Conservation (phyloP, 1,284 basidiomycete species). For the Fomitopsis palustris region DNA sequence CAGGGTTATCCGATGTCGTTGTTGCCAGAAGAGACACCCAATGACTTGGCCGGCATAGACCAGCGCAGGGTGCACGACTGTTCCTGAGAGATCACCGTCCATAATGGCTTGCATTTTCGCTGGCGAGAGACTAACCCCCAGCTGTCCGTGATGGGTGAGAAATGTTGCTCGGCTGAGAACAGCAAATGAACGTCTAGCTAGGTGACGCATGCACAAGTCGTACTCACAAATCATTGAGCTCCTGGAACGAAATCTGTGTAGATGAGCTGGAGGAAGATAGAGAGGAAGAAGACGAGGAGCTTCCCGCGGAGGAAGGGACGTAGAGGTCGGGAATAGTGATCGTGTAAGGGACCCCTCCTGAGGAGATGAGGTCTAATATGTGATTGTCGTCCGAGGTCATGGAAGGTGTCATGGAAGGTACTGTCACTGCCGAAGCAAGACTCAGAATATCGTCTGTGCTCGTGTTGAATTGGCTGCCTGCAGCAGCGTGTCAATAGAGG, state of each 20-base stretch:
- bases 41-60: conserved; percentile 23
- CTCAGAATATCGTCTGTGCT: neutral
- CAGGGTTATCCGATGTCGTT: conserved; percentile 15
- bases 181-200: neutral
- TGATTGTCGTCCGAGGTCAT: neutral
- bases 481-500: neutral
- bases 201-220: neutral
- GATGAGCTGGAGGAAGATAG: neutral
- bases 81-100: conserved; percentile 21
- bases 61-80: conserved; percentile 21
- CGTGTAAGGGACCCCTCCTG: neutral
- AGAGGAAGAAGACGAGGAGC: neutral
- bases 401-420: neutral
- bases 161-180: conserved; percentile 20
- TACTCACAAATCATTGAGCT: conserved; percentile 13
- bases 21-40: conserved; percentile 23
- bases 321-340: neutral
- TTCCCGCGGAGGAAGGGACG: neutral
- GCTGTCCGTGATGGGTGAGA: conserved; percentile 17
- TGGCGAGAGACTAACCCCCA: conserved; percentile 18
- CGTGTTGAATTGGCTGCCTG: neutral
- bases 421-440: no score
- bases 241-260: neutral
- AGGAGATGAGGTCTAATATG: neutral
- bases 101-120: conserved; percentile 24